These are phyloP conservation scores for Fremontodendron californicum DNA, from an alignment of 345 rosid genomes.

Conservation along the genomic window DNA sequence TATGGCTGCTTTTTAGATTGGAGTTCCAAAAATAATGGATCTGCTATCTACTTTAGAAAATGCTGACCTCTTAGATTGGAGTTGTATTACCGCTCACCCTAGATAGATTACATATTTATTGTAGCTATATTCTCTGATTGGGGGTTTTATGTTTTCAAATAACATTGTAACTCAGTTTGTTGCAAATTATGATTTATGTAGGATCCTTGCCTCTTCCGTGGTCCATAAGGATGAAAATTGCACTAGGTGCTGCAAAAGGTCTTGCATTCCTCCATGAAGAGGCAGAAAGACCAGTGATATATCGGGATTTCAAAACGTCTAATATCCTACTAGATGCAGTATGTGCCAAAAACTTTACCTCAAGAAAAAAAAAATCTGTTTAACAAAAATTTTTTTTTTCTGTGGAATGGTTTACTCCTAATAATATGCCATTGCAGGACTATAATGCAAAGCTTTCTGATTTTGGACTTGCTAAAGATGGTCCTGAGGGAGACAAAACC, in stretches of 20 bases:
- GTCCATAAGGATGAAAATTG: constrained; percentile 95
- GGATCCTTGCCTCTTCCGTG: constrained; percentile 98
- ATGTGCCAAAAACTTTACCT: constrained; percentile 18
- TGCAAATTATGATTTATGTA: constrained; percentile 22
- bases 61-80: neutral
- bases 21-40: neutral
- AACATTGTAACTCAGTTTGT: neutral
- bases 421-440: constrained; percentile 49
- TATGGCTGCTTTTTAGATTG: neutral
- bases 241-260: constrained; percentile 93
- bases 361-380: neutral
- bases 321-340: constrained; percentile 91
- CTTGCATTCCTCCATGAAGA: constrained; percentile 98
- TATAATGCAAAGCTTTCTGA: constrained; percentile 95
- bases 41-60: neutral
- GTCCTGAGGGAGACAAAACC: constrained; percentile 96
- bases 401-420: constrained; percentile 11
- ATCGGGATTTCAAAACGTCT: constrained; percentile 97
- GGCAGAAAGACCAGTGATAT: constrained; percentile 90
- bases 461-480: constrained; percentile 98
- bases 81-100: neutral
- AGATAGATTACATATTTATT: neutral
- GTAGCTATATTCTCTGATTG: neutral
- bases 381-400: neutral
- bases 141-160: neutral